Evolutionary conservation across 192 early-diverging fungal species (phyloP).

Genomic region (Martensiomyces pterosporus): DNA sequence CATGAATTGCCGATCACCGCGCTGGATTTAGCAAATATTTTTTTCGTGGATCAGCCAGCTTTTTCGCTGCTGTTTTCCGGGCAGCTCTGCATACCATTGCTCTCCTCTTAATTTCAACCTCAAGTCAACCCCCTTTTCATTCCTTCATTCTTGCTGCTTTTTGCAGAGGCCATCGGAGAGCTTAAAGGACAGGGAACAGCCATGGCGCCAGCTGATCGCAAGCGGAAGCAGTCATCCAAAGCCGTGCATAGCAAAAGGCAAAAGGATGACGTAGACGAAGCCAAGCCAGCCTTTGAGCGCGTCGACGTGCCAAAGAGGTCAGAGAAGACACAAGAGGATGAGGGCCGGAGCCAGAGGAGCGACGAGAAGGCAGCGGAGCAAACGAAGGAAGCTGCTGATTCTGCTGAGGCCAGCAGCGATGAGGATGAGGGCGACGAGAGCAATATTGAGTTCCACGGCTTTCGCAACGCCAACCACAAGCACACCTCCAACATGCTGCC

Average conservation of each 20-base stretch:
- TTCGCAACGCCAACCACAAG: conserved; percentile 47
- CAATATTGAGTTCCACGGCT: conserved; percentile 32
- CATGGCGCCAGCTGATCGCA: conserved; percentile 7
- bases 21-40: no score
- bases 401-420: neutral
- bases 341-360: neutral
- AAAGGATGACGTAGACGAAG: neutral
- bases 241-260: neutral
- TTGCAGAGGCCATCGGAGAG: no score
- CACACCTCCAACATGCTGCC: conserved; percentile 50
- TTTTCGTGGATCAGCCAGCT: no score
- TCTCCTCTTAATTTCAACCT: no score
- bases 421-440: neutral
- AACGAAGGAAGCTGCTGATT: neutral
- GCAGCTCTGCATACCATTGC: no score
- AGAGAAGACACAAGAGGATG: neutral
- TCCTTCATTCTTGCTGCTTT: no score
- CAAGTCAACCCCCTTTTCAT: no score
- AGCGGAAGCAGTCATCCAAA: conserved; percentile 2
- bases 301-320: conserved; percentile 2
- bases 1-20: no score
- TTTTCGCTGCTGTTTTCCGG: no score
- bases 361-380: neutral
- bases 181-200: neutral
- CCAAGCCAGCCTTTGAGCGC: conserved; percentile 7